Evolutionary conservation across 225 moss, liverwort and hornwort species (phyloP).

Genomic region (Ulota crispa): DNA sequence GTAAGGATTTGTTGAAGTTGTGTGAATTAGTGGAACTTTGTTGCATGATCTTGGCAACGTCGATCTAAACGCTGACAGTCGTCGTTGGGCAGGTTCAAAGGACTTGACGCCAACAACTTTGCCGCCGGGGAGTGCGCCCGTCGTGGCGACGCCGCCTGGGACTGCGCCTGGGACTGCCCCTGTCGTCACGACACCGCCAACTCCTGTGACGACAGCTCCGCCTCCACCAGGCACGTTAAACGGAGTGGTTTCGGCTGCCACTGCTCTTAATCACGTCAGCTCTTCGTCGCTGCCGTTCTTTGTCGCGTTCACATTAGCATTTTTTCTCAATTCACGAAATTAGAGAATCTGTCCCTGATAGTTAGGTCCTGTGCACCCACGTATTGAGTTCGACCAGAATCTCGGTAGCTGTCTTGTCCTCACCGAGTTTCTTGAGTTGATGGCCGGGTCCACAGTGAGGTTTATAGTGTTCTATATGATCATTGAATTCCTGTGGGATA

Average conservation of each 20-base stretch:
- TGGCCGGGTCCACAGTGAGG: constrained; percentile 8
- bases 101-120: constrained; percentile 48
- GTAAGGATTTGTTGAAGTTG: constrained; percentile 21
- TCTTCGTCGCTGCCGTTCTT: constrained; percentile 24
- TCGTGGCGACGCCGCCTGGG: not conserved
- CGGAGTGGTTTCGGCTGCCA: constrained; percentile 8
- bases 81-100: constrained; percentile 21
- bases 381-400: constrained; percentile 42
- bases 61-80: not conserved
- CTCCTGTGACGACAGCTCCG: not conserved
- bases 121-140: constrained; percentile 21
- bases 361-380: constrained; percentile 20
- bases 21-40: not conserved
- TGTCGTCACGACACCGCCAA: not conserved
- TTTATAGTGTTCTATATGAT: not conserved
- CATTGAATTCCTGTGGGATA: not conserved
- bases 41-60: not conserved
- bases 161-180: not conserved
- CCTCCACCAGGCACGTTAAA: constrained; percentile 1
- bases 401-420: constrained; percentile 15
- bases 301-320: not conserved
- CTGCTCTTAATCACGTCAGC: not conserved
- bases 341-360: not conserved
- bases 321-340: not conserved
- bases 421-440: constrained; percentile 51